These are phyloP conservation scores for Dothiorella sarmentorum DNA, from an alignment of 2,329 filamentous ascomycete species.

Conservation along the genomic window DNA sequence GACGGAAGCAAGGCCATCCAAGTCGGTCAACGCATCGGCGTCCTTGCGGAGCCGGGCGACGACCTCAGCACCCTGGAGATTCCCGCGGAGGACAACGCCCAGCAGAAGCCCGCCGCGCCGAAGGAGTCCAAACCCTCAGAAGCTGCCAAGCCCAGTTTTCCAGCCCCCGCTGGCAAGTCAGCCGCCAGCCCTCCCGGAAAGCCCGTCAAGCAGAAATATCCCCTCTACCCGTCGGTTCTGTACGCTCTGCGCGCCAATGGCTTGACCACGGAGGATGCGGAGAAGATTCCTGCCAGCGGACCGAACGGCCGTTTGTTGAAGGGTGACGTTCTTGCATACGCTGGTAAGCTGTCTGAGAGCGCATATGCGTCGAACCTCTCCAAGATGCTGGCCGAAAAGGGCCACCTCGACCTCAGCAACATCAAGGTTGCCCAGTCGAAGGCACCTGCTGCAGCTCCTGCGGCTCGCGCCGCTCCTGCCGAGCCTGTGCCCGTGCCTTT, in stretches of 20 bases:
- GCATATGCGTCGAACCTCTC: slow-evolving; percentile 70
- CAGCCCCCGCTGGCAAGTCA: slow-evolving; percentile 53
- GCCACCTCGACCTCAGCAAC: slow-evolving; percentile 89
- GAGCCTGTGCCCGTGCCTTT: slow-evolving; percentile 46
- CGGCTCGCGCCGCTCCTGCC: slow-evolving; percentile 35
- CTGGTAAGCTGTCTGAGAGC: slow-evolving; percentile 68
- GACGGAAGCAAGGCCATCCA: slow-evolving; percentile 74
- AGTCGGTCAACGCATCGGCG: slow-evolving; percentile 77
- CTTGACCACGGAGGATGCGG: slow-evolving; percentile 69
- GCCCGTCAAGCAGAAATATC: slow-evolving; percentile 64
- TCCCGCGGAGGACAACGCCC: slow-evolving; percentile 56
- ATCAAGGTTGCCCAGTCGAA: slow-evolving; percentile 62
- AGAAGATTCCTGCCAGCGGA: slow-evolving; percentile 81
- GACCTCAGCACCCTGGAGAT: slow-evolving; percentile 72
- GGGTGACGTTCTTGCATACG: slow-evolving; percentile 87
- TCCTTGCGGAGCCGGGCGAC: slow-evolving; percentile 77
- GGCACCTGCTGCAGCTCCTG: slow-evolving; percentile 40
- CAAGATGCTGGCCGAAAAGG: slow-evolving; percentile 67
- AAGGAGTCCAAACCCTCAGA: slow-evolving; percentile 34
- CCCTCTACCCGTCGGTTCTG: slow-evolving; percentile 77
- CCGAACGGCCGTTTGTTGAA: slow-evolving; percentile 87
- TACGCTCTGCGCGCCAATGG: slow-evolving; percentile 77
- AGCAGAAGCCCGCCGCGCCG: slow-evolving; percentile 23
- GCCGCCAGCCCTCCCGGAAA: slow-evolving; percentile 48
- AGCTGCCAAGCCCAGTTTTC: slow-evolving; percentile 20